These are phyloP conservation scores for Hawksworthiomyces lignivorus DNA, from an alignment of 2,329 filamentous ascomycete genomes.

Conservation along the genomic window DNA sequence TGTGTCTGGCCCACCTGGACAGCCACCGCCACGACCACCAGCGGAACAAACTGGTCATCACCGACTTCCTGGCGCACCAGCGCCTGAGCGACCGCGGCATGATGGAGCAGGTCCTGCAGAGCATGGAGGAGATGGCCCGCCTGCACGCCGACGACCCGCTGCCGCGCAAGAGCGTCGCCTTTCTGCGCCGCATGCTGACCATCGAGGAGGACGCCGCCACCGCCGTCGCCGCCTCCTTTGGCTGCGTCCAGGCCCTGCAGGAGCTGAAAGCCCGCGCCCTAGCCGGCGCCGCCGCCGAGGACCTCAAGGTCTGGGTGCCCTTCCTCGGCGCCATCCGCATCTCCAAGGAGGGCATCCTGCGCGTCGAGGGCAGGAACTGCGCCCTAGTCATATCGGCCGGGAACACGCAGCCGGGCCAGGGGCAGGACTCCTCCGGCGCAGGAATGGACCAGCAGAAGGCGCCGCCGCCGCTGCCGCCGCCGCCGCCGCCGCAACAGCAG, in stretches of 20 bases:
- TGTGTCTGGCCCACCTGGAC: slow-evolving; percentile 35
- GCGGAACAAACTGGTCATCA: too few species aligned
- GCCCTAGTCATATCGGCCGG: neutral
- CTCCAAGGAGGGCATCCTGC: slow-evolving; percentile 9
- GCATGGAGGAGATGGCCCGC: slow-evolving; percentile 22
- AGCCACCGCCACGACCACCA: slow-evolving; percentile 8
- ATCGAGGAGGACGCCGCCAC: slow-evolving; percentile 24
- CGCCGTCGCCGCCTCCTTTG: neutral
- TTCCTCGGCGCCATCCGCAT: slow-evolving; percentile 34
- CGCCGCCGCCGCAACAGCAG: neutral
- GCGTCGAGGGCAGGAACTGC: slow-evolving; percentile 1
- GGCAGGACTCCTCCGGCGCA: neutral
- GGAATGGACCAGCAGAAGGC: neutral
- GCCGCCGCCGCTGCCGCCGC: neutral
- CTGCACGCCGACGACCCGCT: slow-evolving; percentile 18
- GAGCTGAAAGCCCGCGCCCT: neutral
- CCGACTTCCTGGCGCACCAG: slow-evolving; percentile 31
- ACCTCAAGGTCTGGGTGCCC: slow-evolving; percentile 30
- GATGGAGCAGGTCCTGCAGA: slow-evolving; percentile 28
- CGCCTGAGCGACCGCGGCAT: slow-evolving; percentile 33
- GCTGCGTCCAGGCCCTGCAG: neutral
- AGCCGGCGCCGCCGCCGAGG: neutral
- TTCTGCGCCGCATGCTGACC: slow-evolving; percentile 28
- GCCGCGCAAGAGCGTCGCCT: slow-evolving; percentile 22
- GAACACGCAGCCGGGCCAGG: neutral